phyloP scores from a whole-genome alignment of 2,329 filamentous ascomycete species.

The Aspergillus pseudoglaucus region DNA sequence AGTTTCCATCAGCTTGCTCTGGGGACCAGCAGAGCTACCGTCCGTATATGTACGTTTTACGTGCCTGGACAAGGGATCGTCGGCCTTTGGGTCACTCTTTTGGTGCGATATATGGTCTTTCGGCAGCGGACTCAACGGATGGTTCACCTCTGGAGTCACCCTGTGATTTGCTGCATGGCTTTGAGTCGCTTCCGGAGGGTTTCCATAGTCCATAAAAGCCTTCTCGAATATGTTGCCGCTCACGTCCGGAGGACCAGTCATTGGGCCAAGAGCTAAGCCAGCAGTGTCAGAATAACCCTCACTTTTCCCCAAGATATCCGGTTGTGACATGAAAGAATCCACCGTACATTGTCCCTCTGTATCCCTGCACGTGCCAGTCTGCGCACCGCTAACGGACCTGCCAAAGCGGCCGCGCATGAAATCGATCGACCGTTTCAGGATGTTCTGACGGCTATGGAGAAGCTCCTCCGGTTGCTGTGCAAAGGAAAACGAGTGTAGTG shows the following conservation, averaged over 20 bases:
- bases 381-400: slow-evolving; percentile 71
- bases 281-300: slow-evolving; percentile 43
- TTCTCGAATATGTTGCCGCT: slow-evolving; percentile 80
- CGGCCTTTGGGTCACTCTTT: slow-evolving; percentile 27
- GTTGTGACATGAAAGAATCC: slow-evolving; percentile 68
- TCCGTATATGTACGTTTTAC: slow-evolving; percentile 86
- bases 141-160: neutral
- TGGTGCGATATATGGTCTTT: slow-evolving; percentile 27
- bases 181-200: neutral
- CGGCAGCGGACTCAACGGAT: slow-evolving; percentile 23
- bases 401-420: slow-evolving; percentile 92
- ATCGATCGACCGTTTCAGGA: slow-evolving; percentile 87
- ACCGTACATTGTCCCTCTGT: slow-evolving; percentile 84
- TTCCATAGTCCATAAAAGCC: slow-evolving; percentile 55
- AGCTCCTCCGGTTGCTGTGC: slow-evolving; percentile 91
- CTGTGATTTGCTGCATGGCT: neutral
- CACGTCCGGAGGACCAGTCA: slow-evolving; percentile 72
- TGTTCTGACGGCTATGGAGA: slow-evolving; percentile 84
- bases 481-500: slow-evolving; percentile 96
- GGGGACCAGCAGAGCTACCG: slow-evolving; percentile 64
- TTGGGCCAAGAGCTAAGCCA: slow-evolving; percentile 51
- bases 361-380: slow-evolving; percentile 76
- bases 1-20: slow-evolving; percentile 77
- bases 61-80: slow-evolving; percentile 51
- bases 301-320: slow-evolving; percentile 64